Conservation (phyloP, 371 early-diverging fungal genomes). For the Mucor mucedo region DNA sequence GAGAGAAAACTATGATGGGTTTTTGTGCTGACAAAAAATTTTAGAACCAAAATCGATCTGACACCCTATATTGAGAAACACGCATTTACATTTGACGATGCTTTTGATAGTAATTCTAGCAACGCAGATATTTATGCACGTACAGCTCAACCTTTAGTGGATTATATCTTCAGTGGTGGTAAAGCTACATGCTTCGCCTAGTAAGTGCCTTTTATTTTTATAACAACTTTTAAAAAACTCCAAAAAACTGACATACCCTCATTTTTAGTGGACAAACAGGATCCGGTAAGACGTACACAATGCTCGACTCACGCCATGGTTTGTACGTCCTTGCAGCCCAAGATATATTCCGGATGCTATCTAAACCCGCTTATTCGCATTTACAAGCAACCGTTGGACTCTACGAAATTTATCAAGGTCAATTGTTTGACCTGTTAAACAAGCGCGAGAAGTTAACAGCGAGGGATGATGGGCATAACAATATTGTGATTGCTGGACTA, state of each 20-base stretch:
- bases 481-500: conserved; percentile 89
- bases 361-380: conserved; percentile 70
- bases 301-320: conserved; percentile 86
- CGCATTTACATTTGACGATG: conserved; percentile 95
- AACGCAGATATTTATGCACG: conserved; percentile 92
- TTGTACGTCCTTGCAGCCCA: conserved; percentile 91
- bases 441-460: conserved; percentile 86
- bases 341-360: conserved; percentile 86
- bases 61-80: conserved; percentile 95
- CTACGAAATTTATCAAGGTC: conserved; percentile 97
- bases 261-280: conserved; percentile 90
- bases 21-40: background rate
- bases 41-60: conserved; percentile 90
- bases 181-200: conserved; percentile 99
- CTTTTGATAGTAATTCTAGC: conserved; percentile 81
- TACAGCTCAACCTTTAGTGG: conserved; percentile 92
- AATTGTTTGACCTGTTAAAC: conserved; percentile 92
- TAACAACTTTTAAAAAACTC: background rate
- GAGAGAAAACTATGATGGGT: background rate
- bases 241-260: background rate
- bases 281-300: conserved; percentile 97
- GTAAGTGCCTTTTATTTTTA: conserved; percentile 46
- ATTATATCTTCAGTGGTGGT: conserved; percentile 93
- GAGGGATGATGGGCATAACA: conserved; percentile 92
- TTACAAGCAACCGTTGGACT: conserved; percentile 85